Conservation (phyloP, 305 asterid genomes). For the Fraxinus latifolia region DNA sequence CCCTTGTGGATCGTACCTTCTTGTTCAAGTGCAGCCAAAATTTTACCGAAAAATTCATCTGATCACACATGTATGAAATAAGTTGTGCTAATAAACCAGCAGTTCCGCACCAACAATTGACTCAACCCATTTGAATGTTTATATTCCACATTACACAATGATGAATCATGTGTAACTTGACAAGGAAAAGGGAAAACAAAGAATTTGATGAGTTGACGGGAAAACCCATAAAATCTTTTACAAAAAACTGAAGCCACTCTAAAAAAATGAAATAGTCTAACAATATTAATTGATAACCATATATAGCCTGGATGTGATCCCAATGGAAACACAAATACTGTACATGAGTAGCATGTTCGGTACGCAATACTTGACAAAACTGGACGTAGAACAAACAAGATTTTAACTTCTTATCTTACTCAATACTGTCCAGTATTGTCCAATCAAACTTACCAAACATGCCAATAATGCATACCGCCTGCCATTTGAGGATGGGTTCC, state of each 20-base stretch:
- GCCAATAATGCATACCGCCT: constrained; percentile 1
- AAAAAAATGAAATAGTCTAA: constrained; percentile 11
- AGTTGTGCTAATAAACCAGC: neutral
- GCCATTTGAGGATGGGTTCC: constrained; percentile 18
- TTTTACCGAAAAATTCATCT: neutral
- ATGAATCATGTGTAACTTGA: constrained; percentile 14
- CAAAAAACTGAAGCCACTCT: constrained; percentile 32
- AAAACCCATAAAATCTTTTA: constrained; percentile 18
- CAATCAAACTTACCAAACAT: neutral
- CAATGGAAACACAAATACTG: constrained; percentile 40
- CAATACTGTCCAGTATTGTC: neutral
- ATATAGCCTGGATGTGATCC: constrained; percentile 23
- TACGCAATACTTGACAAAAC: neutral
- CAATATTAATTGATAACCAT: constrained; percentile 33
- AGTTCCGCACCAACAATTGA: neutral
- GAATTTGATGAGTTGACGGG: neutral
- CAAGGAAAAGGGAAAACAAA: constrained; percentile 18
- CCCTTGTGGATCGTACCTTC: neutral
- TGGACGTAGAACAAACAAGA: neutral
- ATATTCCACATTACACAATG: constrained; percentile 25
- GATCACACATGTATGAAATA: neutral
- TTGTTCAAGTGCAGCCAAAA: neutral
- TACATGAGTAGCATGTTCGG: constrained; percentile 34
- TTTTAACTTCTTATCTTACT: neutral
- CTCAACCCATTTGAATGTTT: neutral